phyloP scores from a whole-genome alignment of 1,139 yeast species.

The Magnusiomyces ingens region DNA sequence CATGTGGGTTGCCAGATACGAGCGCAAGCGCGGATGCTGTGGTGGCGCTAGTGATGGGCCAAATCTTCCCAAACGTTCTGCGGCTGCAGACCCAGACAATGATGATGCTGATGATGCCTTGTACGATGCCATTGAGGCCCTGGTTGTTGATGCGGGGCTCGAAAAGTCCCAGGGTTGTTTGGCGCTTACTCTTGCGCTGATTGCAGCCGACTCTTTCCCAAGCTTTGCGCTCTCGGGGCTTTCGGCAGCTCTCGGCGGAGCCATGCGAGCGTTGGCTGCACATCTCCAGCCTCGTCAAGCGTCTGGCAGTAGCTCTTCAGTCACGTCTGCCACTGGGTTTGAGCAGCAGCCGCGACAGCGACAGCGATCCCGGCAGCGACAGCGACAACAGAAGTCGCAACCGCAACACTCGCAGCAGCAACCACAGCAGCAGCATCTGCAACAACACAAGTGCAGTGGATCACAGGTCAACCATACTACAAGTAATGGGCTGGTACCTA shows the following conservation, averaged over 20 bases:
- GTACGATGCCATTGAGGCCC: conserved; percentile 13
- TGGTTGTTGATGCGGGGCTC: conserved; percentile 13
- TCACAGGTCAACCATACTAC: background rate
- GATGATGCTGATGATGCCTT: conserved; percentile 16
- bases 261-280: conserved; percentile 24
- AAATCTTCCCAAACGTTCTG: conserved; percentile 18
- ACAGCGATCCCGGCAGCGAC: background rate
- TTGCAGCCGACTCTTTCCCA: conserved; percentile 28
- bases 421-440: background rate
- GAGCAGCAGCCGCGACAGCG: background rate
- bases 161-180: conserved; percentile 22
- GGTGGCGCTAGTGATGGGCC: conserved; percentile 5
- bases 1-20: conserved; percentile 32
- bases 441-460: background rate
- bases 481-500: background rate
- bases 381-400: background rate
- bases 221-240: conserved; percentile 28
- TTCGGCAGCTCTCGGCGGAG: conserved; percentile 24
- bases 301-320: background rate
- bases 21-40: conserved; percentile 14
- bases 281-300: conserved; percentile 4
- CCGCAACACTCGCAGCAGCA: background rate
- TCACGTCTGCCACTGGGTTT: no score
- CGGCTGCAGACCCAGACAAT: conserved; percentile 22
- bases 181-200: conserved; percentile 27